Base-by-base conservation (phyloP, 768 basidiomycete genomes). In the Trametes meyenii region DNA sequence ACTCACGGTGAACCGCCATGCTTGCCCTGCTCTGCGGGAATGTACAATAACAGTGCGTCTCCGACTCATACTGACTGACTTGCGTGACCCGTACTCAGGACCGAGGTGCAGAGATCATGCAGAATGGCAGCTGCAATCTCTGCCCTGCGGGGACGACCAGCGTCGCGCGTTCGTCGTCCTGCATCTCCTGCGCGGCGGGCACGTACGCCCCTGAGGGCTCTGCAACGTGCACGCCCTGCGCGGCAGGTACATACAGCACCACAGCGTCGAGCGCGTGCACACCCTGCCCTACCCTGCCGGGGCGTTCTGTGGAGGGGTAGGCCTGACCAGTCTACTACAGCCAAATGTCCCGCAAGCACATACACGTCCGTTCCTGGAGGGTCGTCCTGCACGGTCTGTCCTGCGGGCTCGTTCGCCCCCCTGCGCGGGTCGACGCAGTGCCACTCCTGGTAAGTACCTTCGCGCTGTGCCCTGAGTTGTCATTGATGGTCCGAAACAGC, bases 111-210 rank as follows among this genome's bases (percentile, higher is more conserved):
- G 39, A n/a, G 14, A 12, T 14, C 39, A 40, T 40, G 39, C 39
- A 40, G 39, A 40, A 40, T n/a, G n/a, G n/a, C 39, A 14, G 14
- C 23, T 63, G 56, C 57, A 36, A 33, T 10, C 11, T 12, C 14
- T 58, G 62, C 38, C 14, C 23, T 12, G 23, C 45, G 8, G 62
- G 62, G 36, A 63, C 62, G 5, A 58, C 48, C 45, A 19, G 58
- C 2, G 39, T 24, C 23, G 23, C 21, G 14, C 61, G 64, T 26
- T 42, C 54, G 4, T 46, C 58, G 14, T 10, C 33, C 5, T 69
- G 66, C 64, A 61, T 55, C 1, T 46, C 52, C 7, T 69, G 68
- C 43, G 62, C 66, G 5, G 40, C 55, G 14, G 68, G 66, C 21
- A 51, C 50, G 50, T 38, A 38, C 36, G 39, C 35, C 50, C 1